Conservation (phyloP, 2,329 filamentous ascomycete species). For the Fusarium sp. region DNA sequence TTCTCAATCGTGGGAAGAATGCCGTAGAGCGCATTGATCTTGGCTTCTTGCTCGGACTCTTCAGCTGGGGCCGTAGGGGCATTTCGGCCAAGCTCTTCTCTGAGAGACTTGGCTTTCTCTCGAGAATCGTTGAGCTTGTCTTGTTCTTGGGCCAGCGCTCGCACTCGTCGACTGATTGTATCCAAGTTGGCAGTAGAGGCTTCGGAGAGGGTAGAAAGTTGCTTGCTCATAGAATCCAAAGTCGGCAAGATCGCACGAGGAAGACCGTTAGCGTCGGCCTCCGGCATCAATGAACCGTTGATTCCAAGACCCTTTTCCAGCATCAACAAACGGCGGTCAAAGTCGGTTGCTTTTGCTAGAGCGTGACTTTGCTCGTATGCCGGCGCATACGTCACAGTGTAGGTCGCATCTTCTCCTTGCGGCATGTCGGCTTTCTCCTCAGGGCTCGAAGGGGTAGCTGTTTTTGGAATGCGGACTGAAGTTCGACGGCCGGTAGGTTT, state of each 20-base stretch:
- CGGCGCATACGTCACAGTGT: slow-evolving; percentile 75
- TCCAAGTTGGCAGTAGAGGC: slow-evolving; percentile 82
- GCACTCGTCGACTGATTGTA: slow-evolving; percentile 77
- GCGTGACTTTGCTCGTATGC: slow-evolving; percentile 78
- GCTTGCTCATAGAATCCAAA: slow-evolving; percentile 83
- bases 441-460: slow-evolving; percentile 17
- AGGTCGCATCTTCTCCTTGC: slow-evolving; percentile 62
- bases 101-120: slow-evolving; percentile 72
- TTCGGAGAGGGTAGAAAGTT: slow-evolving; percentile 81
- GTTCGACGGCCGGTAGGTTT: slow-evolving; percentile 46
- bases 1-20: slow-evolving; percentile 90
- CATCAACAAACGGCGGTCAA: slow-evolving; percentile 83
- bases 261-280: slow-evolving; percentile 69
- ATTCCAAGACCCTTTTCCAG: slow-evolving; percentile 88
- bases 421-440: slow-evolving; percentile 42
- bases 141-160: slow-evolving; percentile 79
- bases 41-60: slow-evolving; percentile 81
- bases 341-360: slow-evolving; percentile 86
- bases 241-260: slow-evolving; percentile 84
- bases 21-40: slow-evolving; percentile 92
- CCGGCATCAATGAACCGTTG: slow-evolving; percentile 76
- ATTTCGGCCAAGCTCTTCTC: slow-evolving; percentile 70
- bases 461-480: slow-evolving; percentile 27
- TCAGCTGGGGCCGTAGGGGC: slow-evolving; percentile 60
- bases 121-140: slow-evolving; percentile 78